phyloP scores from a whole-genome alignment of 2,329 filamentous ascomycete genomes.

The Penicillium sp. region DNA sequence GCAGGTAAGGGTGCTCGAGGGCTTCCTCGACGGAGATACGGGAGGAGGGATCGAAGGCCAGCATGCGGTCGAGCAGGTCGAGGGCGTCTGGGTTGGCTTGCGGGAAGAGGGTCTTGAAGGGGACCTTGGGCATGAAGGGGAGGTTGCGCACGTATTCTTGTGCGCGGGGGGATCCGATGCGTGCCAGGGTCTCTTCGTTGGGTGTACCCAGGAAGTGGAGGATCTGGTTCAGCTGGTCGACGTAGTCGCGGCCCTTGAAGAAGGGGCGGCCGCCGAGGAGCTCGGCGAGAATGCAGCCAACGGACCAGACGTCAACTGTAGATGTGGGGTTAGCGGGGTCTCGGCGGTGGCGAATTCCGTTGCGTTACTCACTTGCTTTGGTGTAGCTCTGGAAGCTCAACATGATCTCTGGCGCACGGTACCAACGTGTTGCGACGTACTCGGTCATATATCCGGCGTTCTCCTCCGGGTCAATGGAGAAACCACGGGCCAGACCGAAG shows the following conservation, averaged over 20 bases:
- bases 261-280: slow-evolving; percentile 94
- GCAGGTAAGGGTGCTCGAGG: slow-evolving; percentile 91
- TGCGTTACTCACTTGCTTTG: slow-evolving; percentile 84
- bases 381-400: slow-evolving; percentile 99
- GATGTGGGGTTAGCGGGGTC: slow-evolving; percentile 3
- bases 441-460: slow-evolving; percentile 99
- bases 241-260: slow-evolving; percentile 99
- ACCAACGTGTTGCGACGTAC: slow-evolving; percentile 98
- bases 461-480: slow-evolving; percentile 95
- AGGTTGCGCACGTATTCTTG: slow-evolving; percentile 98
- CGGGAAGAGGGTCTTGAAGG: slow-evolving; percentile 85
- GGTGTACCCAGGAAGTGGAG: slow-evolving; percentile 96
- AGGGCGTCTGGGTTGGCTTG: slow-evolving; percentile 95
- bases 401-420: slow-evolving; percentile 98
- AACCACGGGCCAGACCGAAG: slow-evolving; percentile 93
- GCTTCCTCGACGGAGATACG: slow-evolving; percentile 94
- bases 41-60: slow-evolving; percentile 91
- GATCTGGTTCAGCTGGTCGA: slow-evolving; percentile 99
- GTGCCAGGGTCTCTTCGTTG: slow-evolving; percentile 87
- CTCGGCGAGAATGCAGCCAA: slow-evolving; percentile 96
- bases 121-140: slow-evolving; percentile 89
- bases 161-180: slow-evolving; percentile 91
- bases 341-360: neutral
- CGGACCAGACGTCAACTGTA: slow-evolving; percentile 96
- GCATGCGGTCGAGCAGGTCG: slow-evolving; percentile 93